Conservation (phyloP, 2,329 filamentous ascomycete species). For the Proliferodiscus dingleyae region DNA sequence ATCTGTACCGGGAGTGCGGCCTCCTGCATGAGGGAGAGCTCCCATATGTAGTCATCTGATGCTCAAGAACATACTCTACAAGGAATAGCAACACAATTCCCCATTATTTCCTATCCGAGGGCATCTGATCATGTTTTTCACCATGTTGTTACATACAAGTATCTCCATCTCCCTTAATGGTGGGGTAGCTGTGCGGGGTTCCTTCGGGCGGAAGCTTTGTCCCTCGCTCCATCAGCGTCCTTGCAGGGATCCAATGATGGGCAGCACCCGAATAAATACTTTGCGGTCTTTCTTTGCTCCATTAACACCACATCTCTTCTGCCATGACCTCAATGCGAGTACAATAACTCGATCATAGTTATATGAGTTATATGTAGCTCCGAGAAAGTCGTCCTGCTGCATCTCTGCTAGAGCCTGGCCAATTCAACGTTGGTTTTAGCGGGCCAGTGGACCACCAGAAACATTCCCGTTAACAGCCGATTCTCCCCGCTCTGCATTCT, state of each 20-base stretch:
- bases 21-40: too few relatives aligned
- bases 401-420: too few relatives aligned
- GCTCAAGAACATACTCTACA: too few relatives aligned
- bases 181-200: not conserved
- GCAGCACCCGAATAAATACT: not conserved
- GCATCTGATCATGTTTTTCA: too few relatives aligned
- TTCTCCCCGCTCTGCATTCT: constrained; percentile 9
- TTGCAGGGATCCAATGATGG: not conserved
- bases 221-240: not conserved
- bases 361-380: not conserved
- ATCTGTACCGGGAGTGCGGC: too few relatives aligned
- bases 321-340: not conserved
- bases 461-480: constrained; percentile 17
- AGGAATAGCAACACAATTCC: too few relatives aligned
- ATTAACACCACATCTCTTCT: too few relatives aligned
- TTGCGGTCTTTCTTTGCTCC: too few relatives aligned
- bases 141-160: not conserved
- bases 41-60: too few relatives aligned
- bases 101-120: too few relatives aligned
- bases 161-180: not conserved
- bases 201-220: not conserved
- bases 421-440: not conserved
- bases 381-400: not conserved
- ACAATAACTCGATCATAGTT: not conserved
- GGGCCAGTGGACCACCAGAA: not conserved